phyloP scores from a whole-genome alignment of 108 stramenopile genomes.

The Discostella stelligeroides region DNA sequence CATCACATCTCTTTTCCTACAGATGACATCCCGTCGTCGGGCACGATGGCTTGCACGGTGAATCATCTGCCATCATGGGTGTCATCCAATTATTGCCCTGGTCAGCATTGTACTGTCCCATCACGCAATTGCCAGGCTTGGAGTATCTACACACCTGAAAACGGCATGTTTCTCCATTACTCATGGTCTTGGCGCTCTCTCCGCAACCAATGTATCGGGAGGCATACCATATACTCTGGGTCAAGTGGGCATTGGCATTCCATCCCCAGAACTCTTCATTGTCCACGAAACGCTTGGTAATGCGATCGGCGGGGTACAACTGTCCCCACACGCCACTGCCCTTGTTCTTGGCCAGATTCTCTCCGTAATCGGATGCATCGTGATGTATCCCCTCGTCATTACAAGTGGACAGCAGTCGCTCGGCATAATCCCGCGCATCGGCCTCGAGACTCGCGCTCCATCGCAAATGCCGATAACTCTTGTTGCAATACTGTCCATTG shows the following conservation, averaged over 20 bases:
- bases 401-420: slow-evolving; percentile 2
- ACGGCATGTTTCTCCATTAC: slow-evolving; percentile 9
- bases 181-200: slow-evolving; percentile 12
- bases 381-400: slow-evolving; percentile 18
- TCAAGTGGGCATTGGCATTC: slow-evolving; percentile 28
- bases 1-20: no score
- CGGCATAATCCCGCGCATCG: slow-evolving; percentile 21
- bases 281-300: slow-evolving; percentile 28
- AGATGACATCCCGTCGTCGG: slow-evolving; percentile 15
- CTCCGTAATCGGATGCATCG: slow-evolving; percentile 16
- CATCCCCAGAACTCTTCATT: slow-evolving; percentile 31
- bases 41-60: slow-evolving; percentile 20
- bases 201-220: slow-evolving; percentile 29
- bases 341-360: slow-evolving; percentile 38
- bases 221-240: slow-evolving; percentile 24
- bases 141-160: slow-evolving; percentile 30
- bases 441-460: slow-evolving; percentile 14
- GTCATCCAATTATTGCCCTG: slow-evolving; percentile 19
- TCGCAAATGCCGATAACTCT: slow-evolving; percentile 13
- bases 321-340: slow-evolving; percentile 5
- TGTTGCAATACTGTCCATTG: slow-evolving; percentile 17
- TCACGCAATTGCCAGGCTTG: slow-evolving; percentile 28
- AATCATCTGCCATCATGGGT: slow-evolving; percentile 39
- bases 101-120: slow-evolving; percentile 6
- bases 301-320: slow-evolving; percentile 13